Evolutionary conservation across 257 asterid genomes (phyloP), one percentile per base, ranked within the genome.

Genomic region (Scutellaria minor): DNA sequence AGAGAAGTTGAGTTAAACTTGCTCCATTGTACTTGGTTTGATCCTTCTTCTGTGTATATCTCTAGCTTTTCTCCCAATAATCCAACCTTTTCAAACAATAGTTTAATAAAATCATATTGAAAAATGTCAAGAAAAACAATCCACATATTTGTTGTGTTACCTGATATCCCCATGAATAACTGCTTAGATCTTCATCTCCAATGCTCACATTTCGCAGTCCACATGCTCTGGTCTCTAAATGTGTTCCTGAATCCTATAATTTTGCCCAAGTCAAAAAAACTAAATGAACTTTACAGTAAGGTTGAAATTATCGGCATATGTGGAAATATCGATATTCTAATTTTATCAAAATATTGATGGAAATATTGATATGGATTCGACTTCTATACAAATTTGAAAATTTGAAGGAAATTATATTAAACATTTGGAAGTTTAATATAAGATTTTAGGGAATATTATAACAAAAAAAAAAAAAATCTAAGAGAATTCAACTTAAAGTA

Each of bases 221-320:
- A 14, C 81, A 80, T 35, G 81, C 77, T 72, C 85, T 79, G 13
- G 59, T 86, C 88, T 91, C 97, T 82, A 91, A 79, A 81, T 24
- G 73, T 59, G 98, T 81, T 51, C 97, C 98, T 11, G 97, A 89
- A 80, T 93, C 90, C 98, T 91, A 8, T 14, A 7, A 35, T 59
- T 59, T 35, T n/a, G 13, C 37, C 37, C 37, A 31, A 3, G 1
- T 2, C 37, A 4, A 31, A 31, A 31, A 31, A 31, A 31, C 4
- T 31, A 1, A 2, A 3, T 31, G 4, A 31, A 31, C 5, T 31
- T 4, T 0, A 3, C 2, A 31, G 37, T 0, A 3, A 31, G 5
- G 37, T 31, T 31, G 37, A 31, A 31, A 31, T 1, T 31, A 31
- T 31, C 37, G 37, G 37, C 2, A 31, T 31, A 0, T 24, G 3